These are phyloP conservation scores for Aspergillus avenaceus DNA, from an alignment of 495 filamentous ascomycete genomes.

Conservation along the genomic window DNA sequence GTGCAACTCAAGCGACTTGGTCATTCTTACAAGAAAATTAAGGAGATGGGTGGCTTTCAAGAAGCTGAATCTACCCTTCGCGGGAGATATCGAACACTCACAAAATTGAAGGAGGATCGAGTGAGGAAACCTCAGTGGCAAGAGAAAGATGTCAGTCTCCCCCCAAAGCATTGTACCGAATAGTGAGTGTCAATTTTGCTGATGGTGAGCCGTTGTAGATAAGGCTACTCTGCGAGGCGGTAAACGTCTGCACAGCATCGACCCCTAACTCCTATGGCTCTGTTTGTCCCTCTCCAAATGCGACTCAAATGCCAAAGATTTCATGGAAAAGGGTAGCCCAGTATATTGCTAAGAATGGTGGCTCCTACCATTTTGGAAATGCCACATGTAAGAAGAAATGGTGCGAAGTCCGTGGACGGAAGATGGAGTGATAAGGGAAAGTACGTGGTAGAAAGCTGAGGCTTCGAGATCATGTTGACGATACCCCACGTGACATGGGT, in stretches of 20 bases:
- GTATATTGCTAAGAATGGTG: constrained; percentile 66
- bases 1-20: constrained; percentile 60
- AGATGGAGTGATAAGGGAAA: too few relatives aligned
- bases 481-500: too few relatives aligned
- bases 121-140: constrained; percentile 78
- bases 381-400: constrained; percentile 86
- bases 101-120: constrained; percentile 68
- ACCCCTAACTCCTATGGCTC: constrained; percentile 5
- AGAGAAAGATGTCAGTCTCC: constrained; percentile 65
- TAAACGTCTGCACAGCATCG: constrained; percentile 28
- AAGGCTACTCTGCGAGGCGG: constrained; percentile 32
- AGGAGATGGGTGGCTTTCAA: constrained; percentile 54
- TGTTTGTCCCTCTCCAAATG: background rate
- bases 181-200: background rate
- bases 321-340: constrained; percentile 81
- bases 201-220: constrained; percentile 24
- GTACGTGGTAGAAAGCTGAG: too few relatives aligned
- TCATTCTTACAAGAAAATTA: constrained; percentile 78
- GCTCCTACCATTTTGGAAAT: constrained; percentile 80
- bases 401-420: constrained; percentile 32
- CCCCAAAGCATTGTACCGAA: background rate
- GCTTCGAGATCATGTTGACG: too few relatives aligned
- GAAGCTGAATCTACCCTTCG: constrained; percentile 88
- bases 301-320: constrained; percentile 42
- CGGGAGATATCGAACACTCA: constrained; percentile 73